phyloP scores from a whole-genome alignment of 2,329 filamentous ascomycete species.

The Zasmidium angulare region DNA sequence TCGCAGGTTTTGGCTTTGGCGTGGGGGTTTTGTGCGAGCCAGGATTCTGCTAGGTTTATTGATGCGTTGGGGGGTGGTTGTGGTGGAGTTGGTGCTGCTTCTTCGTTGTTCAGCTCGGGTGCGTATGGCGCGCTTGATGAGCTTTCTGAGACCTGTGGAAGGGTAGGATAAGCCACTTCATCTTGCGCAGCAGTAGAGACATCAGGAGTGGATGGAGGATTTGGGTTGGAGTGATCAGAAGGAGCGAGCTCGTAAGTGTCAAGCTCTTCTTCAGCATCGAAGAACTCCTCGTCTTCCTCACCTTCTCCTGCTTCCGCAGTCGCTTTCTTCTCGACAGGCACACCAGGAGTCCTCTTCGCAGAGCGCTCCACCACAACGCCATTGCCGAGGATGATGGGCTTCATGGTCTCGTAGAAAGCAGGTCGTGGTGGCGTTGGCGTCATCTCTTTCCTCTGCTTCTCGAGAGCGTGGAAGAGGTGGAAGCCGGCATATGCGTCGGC shows the following conservation, averaged over 20 bases:
- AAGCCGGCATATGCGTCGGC: constrained; percentile 79
- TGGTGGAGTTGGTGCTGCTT: not conserved
- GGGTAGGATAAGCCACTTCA: constrained; percentile 1
- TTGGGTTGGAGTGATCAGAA: not conserved
- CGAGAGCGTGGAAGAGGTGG: constrained; percentile 70
- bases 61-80: not conserved
- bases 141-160: constrained; percentile 2
- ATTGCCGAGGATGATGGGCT: constrained; percentile 60
- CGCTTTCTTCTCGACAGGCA: constrained; percentile 12
- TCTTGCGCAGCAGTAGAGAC: not conserved
- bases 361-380: constrained; percentile 31
- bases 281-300: constrained; percentile 38
- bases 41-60: constrained; percentile 10
- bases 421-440: constrained; percentile 71
- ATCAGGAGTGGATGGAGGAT: not conserved
- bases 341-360: not conserved
- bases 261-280: constrained; percentile 30
- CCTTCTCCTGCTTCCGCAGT: constrained; percentile 21
- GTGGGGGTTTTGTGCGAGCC: constrained; percentile 11
- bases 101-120: not conserved
- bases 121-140: not conserved
- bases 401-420: constrained; percentile 63
- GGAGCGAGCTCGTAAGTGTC: constrained; percentile 20
- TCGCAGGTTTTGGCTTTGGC: constrained; percentile 7
- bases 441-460: constrained; percentile 65